Base-by-base conservation (phyloP, 1,139 yeast genomes). In the Pichiaceae sp. region DNA sequence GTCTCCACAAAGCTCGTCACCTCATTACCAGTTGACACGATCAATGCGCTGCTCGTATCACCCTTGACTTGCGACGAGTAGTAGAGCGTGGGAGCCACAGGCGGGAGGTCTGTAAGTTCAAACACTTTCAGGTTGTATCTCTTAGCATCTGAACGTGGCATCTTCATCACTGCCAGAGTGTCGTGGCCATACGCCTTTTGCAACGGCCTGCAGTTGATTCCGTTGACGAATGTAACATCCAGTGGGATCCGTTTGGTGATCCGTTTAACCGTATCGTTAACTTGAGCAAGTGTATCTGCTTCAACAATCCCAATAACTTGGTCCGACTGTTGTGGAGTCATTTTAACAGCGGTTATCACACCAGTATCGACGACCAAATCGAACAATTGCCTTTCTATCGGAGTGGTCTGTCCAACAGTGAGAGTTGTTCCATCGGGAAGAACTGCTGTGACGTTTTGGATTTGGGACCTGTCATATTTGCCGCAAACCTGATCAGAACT, bases 341-440 rank as follows among this genome's bases (percentile, higher is more conserved):
- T 12, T 24, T 34, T 40, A 24, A 46, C 23, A 12, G 46, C 47
- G 6, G 57, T 48, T 3, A 52, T 39, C 3, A 50, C 25, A 17
- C 45, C 46, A n/a, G 29, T 33, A 3, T 33, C 23, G 2, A 42
- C 28, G 8, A 50, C 27, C 5, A 45, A 11, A 15, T 39, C 36
- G 18, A 44, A 47, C n/a, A 44, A 3, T 7, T 38, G 31, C 19
- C 30, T 26, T 5, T 38, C 39, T 6, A 24, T 33, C 4, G 31
- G 28, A 12, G 30, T 36, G 19, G 17, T 17, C 12, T 12, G 4
- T 23, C 36, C 32, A 2, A 38, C 40, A 2, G 29, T 28, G 4
- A 44, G 4, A 6, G 46, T 34, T 7, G 43, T 37, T 9, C 58
- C 58, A 38, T 51, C 56, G 7, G 57, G 52, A 20, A 53, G 40